These are phyloP conservation scores for Ambrosia artemisiifolia DNA, from an alignment of 129 eudicot species.

Conservation along the genomic window DNA sequence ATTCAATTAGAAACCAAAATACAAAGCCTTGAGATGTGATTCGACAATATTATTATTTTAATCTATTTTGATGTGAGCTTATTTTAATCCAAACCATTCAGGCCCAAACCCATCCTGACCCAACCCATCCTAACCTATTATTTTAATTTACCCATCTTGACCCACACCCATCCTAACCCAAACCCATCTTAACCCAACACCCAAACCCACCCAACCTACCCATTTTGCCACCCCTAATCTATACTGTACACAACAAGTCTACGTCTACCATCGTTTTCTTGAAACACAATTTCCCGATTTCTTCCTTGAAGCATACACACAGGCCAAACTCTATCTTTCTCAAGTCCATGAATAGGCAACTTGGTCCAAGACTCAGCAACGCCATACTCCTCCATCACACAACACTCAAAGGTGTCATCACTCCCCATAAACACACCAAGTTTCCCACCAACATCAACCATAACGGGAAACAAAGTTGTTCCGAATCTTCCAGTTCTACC, in stretches of 20 bases:
- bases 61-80: too few relatives aligned
- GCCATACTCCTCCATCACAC: slow-evolving; percentile 68
- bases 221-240: too few relatives aligned
- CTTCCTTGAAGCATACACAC: slow-evolving; percentile 26
- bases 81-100: too few relatives aligned
- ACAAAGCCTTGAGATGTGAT: too few relatives aligned
- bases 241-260: slow-evolving; percentile 27
- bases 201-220: too few relatives aligned
- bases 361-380: slow-evolving; percentile 47
- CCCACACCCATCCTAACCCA: too few relatives aligned
- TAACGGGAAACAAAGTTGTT: slow-evolving; percentile 19
- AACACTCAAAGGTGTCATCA: slow-evolving; percentile 19
- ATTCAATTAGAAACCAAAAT: too few relatives aligned
- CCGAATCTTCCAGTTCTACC: not conserved
- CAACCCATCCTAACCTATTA: too few relatives aligned
- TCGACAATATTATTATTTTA: too few relatives aligned
- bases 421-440: slow-evolving; percentile 22
- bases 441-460: slow-evolving; percentile 45
- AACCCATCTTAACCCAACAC: too few relatives aligned
- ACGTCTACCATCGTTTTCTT: slow-evolving; percentile 14
- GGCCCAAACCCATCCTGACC: too few relatives aligned
- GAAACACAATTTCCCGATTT: slow-evolving; percentile 25
- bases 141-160: too few relatives aligned
- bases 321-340: slow-evolving; percentile 23
- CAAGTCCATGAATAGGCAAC: slow-evolving; percentile 14